Base-by-base conservation (phyloP, 352 stramenopile species). In the Pythium pyrilobum region DNA sequence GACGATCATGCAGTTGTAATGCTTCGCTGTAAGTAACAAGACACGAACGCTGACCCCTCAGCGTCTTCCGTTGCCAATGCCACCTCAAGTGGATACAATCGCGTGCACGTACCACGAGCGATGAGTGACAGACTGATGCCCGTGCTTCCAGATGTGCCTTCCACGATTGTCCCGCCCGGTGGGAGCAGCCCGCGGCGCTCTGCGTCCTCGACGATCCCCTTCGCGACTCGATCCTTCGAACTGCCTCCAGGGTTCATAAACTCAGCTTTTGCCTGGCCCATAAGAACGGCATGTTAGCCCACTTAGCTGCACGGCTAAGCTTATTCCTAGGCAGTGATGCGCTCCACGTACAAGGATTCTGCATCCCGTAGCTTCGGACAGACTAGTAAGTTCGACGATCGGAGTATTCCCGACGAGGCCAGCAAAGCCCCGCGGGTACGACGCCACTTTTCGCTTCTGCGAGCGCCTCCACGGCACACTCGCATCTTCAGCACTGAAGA, bases 101-200 rank as follows among this genome's bases (percentile, higher is more conserved):
- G n/a, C n/a, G n/a, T n/a, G n/a, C 24, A 57, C 34, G 2, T n/a
- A 93, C 81, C 80, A 61, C 82, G 79, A 20, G 84, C 96, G 24
- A 99, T 81, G 6, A 97, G 89, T 21, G 96, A 96, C 24, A 99
- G 66, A 54, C 92, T 96, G 59, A 99, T 99, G 12, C 96, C 97
- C 25, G 97, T 99, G 46, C 92, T 99, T 12, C 97, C 97, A 1
- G 91, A 98, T 4, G 96, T 99, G 40, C 97, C 97, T 72, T 99
- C 96, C 5, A 99, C 83, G 36, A 99, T 97, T 4, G 96, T 87
- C 4, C 96, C 94, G 50, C 95, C 92, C 25, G 78, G 64, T 18
- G 78, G 82, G n/a, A 99, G 61, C 34, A 93, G 54, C 2, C 89
- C 91, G 24, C 76, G 65, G 38, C 72, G 59, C 70, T 99, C 96